These are phyloP conservation scores for Acanthamoeba culbertsoni DNA, from an alignment of 208 protist genomes.

Conservation along the genomic window DNA sequence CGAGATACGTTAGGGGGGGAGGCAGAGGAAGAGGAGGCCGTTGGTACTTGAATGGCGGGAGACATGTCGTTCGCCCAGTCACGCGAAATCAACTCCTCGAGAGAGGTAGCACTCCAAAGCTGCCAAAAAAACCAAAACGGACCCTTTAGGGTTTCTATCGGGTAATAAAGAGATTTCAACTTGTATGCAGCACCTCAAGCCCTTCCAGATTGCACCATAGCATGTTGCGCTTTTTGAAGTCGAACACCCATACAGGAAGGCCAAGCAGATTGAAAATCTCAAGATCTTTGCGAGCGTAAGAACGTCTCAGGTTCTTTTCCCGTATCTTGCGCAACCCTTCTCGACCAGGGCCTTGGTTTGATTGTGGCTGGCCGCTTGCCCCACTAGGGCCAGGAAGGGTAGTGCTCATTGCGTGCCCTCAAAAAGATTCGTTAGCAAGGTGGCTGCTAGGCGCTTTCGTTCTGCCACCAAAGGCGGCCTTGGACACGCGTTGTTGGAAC, in stretches of 20 bases:
- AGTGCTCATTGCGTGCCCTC: no score
- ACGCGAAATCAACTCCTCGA: neutral
- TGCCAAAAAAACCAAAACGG: neutral
- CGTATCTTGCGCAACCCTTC: neutral
- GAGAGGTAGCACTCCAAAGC: neutral
- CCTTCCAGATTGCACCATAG: conserved; percentile 14
- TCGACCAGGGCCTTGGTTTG: no score
- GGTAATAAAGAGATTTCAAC: neutral
- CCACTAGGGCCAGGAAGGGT: no score
- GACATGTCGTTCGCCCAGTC: conserved; percentile 17
- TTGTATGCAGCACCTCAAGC: neutral
- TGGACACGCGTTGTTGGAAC: no score
- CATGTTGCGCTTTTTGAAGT: neutral
- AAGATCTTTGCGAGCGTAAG: neutral
- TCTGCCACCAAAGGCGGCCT: no score
- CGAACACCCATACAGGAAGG: neutral
- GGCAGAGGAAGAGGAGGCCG: neutral
- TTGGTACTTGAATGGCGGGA: neutral
- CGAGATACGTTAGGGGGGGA: neutral
- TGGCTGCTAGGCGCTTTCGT: no score
- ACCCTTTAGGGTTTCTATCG: no score
- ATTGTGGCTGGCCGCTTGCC: no score
- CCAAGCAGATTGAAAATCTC: conserved; percentile 15
- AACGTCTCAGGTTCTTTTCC: neutral
- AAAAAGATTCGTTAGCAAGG: no score